Base-by-base conservation (phyloP, 257 asterid genomes). In the Nicotiana sylvestris region DNA sequence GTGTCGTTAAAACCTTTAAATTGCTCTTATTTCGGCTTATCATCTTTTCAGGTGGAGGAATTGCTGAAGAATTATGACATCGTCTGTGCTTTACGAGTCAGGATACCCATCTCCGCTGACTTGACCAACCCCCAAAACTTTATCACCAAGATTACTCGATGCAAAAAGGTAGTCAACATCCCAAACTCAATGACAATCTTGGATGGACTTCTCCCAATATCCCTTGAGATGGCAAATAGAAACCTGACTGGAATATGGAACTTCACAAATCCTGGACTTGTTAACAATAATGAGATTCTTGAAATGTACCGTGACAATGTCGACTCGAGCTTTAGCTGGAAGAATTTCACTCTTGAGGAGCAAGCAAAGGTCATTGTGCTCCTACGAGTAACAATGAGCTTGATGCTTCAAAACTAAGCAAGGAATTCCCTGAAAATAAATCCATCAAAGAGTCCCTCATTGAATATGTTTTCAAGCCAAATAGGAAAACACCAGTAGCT, bases 371-470 rank as follows among this genome's bases (percentile, higher is more conserved):
- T 93, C 78, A 93, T 93, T 15, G 82, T 93, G 97, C 98, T 33
- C 96, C 95, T 0, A 87, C 95, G 89, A 92, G 97, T 80, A 92
- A 92, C 85, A 91, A 93, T n/a, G 97, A 93, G 87, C 97, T 93
- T 6, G 97, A 92, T 84, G 90, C 93, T 66, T 29, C 90, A 25
- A 93, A 92, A 74, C 84, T 93, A 89, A 89, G 87, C 81, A 27
- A 82, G 70, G 97, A 93, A 81, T 93, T 93, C 84, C 97, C 98
- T 0, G 89, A 92, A 46, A 88, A 92, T 77, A 56, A 90, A 87
- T 43, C 93, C 33, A 93, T 93, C 80, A 93, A 92, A 88, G 98
- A 93, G 11, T 93, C 97, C 25, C 92, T 92, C 84, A 81, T 91
- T 76, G 51, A 90, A 32, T 25, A 89, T 29, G 95, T 93, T 65